Evolutionary conservation across 192 early-diverging fungal genomes (phyloP), one percentile per base, ranked within the genome.

Genomic region (Phlyctochytrium arcticum): DNA sequence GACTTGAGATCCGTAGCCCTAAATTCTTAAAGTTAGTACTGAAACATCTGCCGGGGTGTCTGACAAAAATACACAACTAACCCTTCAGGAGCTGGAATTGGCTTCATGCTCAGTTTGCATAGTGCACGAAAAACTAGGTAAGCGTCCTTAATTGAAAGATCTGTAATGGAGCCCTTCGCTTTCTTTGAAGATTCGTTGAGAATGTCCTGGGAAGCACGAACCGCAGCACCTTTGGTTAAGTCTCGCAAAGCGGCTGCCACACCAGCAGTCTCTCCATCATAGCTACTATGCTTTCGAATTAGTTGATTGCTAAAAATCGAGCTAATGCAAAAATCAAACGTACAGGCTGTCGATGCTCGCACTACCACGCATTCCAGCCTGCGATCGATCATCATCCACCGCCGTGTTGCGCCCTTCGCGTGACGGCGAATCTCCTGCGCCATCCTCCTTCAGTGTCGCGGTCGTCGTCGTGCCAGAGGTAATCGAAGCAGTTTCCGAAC

Each of bases 101-200:
- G 76, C 55, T 93, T 93, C 89, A 92, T 95, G 32, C 87, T 91
- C 48, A 95, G 74, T 60, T 91, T 92, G 75, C 91, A 93, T 34
- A 96, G 76, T 6, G 94, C 88, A 8, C 94, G 83, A 69, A 96
- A 84, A 2, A 94, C 87, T 36, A 90, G 72, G 36, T 91, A 92
- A 3, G 91, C 87, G 70, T 96, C 92, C 19, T 83, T 80, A 36
- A 85, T 73, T 33, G 63, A 68, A 39, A 62, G 57, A 55, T 77
- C 75, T 36, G 44, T 34, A 4, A 53, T 26, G 8, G 54, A 39
- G 8, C 65, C 65, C 21, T 74, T 63, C 17, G 36, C 34, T 26
- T 60, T 58, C 33, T 48, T 55, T 6, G 54, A 26, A 8, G 70
- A 29, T 26, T 63, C 61, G 30, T 54, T 55, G 27, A 70, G 42